Evolutionary conservation across 2,329 filamentous ascomycete genomes (phyloP).

Genomic region (Penicillium crustosum): DNA sequence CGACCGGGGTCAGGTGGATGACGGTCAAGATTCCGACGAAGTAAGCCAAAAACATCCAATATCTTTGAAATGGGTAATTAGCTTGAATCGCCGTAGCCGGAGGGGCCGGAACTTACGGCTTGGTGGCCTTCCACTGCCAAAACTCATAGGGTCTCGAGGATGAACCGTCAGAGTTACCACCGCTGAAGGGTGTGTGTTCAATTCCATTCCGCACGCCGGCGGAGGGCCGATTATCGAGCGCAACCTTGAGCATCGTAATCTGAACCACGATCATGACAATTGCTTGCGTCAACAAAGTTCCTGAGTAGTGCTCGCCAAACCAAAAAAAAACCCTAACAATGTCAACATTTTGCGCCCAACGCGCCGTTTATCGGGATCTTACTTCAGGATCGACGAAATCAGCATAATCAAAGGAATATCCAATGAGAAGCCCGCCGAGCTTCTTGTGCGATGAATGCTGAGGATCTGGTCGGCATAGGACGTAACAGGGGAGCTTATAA

Average conservation of each 20-base stretch:
- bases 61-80: conserved; percentile 34
- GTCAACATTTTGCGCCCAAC: conserved; percentile 9
- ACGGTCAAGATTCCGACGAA: conserved; percentile 51
- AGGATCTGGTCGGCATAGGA: conserved; percentile 68
- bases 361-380: conserved; percentile 14
- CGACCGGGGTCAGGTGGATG: conserved; percentile 54
- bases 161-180: conserved; percentile 20
- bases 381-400: conserved; percentile 64
- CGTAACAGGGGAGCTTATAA: conserved; percentile 63
- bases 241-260: conserved; percentile 59
- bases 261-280: conserved; percentile 61
- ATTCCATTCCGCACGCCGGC: conserved; percentile 40
- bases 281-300: conserved; percentile 60
- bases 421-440: conserved; percentile 63
- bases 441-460: conserved; percentile 60
- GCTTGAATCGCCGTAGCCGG: conserved; percentile 5
- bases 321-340: conserved; percentile 60
- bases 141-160: conserved; percentile 58
- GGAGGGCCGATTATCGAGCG: conserved; percentile 56
- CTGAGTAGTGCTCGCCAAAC: conserved; percentile 62
- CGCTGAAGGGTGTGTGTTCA: conserved; percentile 45
- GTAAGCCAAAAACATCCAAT: conserved; percentile 60
- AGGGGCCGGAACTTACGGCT: conserved; percentile 45
- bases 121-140: conserved; percentile 61
- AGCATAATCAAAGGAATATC: conserved; percentile 69